Conservation (phyloP, 371 early-diverging fungal species). For the Mortierella sp. region DNA sequence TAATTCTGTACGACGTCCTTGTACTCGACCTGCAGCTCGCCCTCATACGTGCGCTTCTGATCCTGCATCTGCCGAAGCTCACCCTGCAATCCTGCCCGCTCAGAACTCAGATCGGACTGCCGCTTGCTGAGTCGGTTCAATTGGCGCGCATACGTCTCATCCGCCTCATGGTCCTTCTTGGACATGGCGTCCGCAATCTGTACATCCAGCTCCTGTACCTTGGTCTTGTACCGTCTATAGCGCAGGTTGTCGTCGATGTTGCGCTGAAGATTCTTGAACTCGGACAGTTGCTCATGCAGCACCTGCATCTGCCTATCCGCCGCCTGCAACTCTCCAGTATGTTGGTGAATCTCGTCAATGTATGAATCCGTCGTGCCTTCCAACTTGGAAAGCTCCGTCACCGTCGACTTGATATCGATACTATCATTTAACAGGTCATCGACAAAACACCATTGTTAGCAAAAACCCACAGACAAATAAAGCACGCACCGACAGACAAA, state of each 20-base stretch:
- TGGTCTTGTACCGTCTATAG: constrained; percentile 62
- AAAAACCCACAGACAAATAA: not conserved
- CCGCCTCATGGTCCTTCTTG: constrained; percentile 51
- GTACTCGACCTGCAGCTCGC: constrained; percentile 84
- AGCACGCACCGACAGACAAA: too few species aligned
- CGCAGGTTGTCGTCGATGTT: constrained; percentile 78
- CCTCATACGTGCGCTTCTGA: constrained; percentile 67
- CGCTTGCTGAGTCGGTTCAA: constrained; percentile 58
- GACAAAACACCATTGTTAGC: not conserved
- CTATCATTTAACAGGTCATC: not conserved
- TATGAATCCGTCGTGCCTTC: constrained; percentile 30
- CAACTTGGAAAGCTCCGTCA: constrained; percentile 37
- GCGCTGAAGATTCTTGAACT: constrained; percentile 66
- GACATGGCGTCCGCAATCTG: constrained; percentile 51
- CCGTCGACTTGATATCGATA: constrained; percentile 26
- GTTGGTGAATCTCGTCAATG: constrained; percentile 48
- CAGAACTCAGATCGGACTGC: constrained; percentile 66
- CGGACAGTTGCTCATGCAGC: constrained; percentile 64
- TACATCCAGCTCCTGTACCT: constrained; percentile 54
- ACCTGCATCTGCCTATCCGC: constrained; percentile 52
- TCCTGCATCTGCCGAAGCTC: constrained; percentile 89
- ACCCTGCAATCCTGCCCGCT: constrained; percentile 84
- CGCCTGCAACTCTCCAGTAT: constrained; percentile 28
- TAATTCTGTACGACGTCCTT: constrained; percentile 80
- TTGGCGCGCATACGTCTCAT: constrained; percentile 49